Evolutionary conservation across 768 basidiomycete species (phyloP), one percentile per base, ranked within the genome.

Genomic region (Naganishia vishniacii): DNA sequence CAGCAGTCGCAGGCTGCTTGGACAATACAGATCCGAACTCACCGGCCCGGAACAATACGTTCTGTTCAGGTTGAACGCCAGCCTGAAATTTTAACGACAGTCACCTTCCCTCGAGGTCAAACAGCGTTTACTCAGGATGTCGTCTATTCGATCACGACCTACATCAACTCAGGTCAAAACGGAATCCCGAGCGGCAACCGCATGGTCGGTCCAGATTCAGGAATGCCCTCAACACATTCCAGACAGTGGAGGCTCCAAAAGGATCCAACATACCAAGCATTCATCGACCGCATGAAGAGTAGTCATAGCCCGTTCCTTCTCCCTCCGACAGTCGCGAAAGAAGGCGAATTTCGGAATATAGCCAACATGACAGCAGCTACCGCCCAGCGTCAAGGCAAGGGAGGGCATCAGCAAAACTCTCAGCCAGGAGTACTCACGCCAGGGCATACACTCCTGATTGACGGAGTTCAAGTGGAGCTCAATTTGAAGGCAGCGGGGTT

Each of bases 301-400:
- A 56, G 37, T 23, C 32, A 56, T 7, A 56, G 53, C 13, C 53
- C 53, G 9, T 56, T 56, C 53, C 37, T 56, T n/a, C 34, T 40
- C 15, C 53, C 53, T 2, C 34, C 53, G 12, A 40, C 32, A 11
- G 34, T 56, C 20, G 13, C 37, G 2, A 56, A 56, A 26, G 53
- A 56, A 41, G 53, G 53, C 15, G 53, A 56, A 40, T 56, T 56
- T 34, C 53, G 53, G 15, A 56, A 56, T 18, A 34, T 56, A 37
- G 53, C 53, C 18, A 56, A 56, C 23, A 56, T 56, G 53, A 56
- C 53, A 37, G 53, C 53, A 13, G 32, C 53, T 9, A 56, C 53
- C 2, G 53, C 26, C 4, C 12, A 56, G 20, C 32, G 53, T 2
- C 31, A 56, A 34, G 32, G 28, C 25, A 18, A 20, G 32, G 32